Conservation (phyloP, 768 basidiomycete species). For the Cyclocybe cylindracea region DNA sequence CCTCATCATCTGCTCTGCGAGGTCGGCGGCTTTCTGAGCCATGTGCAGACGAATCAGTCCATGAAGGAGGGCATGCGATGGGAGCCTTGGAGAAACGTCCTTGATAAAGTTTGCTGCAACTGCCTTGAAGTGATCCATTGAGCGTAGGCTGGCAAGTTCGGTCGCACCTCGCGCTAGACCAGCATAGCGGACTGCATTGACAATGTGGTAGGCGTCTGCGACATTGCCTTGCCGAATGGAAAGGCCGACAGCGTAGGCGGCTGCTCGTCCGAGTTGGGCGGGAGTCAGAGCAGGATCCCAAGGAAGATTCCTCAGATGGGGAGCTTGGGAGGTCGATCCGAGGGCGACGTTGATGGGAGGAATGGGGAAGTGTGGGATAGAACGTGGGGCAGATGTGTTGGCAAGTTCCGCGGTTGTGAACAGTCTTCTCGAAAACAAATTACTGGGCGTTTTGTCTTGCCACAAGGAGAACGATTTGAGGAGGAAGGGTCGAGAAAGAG, state of each 20-base stretch:
- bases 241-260: conserved; percentile 53
- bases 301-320: not conserved
- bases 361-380: not conserved
- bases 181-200: conserved; percentile 58
- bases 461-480: too few species aligned
- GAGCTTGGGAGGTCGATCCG: not conserved
- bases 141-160: conserved; percentile 14
- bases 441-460: too few species aligned
- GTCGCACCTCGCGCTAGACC: conserved; percentile 9
- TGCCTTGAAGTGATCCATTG: conserved; percentile 34
- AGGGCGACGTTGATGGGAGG: not conserved
- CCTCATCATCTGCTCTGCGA: conserved; percentile 54
- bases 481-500: too few species aligned
- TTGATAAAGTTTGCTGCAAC: conserved; percentile 47
- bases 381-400: not conserved
- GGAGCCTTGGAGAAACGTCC: conserved; percentile 56
- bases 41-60: conserved; percentile 56
- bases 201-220: conserved; percentile 53
- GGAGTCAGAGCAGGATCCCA: conserved; percentile 1
- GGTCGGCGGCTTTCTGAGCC: conserved; percentile 45
- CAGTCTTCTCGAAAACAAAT: too few species aligned
- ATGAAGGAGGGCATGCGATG: conserved; percentile 67
- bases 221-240: conserved; percentile 42
- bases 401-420: not conserved
- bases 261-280: conserved; percentile 28